These are phyloP conservation scores for Metschnikowia proteae DNA, from an alignment of 805 yeast species.

Conservation along the genomic window DNA sequence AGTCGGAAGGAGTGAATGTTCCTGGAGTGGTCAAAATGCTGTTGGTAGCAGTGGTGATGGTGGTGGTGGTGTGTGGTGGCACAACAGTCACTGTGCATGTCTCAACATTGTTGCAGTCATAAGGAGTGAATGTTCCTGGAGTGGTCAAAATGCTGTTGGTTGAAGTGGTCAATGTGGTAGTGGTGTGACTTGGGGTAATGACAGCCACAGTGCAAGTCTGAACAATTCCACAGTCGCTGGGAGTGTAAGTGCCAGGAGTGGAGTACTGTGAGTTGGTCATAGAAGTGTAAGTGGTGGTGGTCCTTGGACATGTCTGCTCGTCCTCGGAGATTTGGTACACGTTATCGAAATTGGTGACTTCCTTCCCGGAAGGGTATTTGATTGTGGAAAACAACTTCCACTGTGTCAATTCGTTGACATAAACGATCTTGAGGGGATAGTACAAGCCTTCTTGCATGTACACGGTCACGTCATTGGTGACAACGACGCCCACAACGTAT, in stretches of 20 bases:
- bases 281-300: constrained; percentile 4
- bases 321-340: constrained; percentile 3
- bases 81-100: constrained; percentile 20
- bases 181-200: background rate
- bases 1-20: background rate
- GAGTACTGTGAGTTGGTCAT: constrained; percentile 4
- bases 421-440: constrained; percentile 11
- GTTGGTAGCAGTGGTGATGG: constrained; percentile 1
- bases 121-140: background rate
- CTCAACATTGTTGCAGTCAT: constrained; percentile 14
- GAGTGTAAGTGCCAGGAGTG: constrained; percentile 14
- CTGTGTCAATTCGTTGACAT: constrained; percentile 6
- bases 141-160: background rate
- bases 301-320: constrained; percentile 1
- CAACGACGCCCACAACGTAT: background rate
- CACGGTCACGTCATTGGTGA: constrained; percentile 3
- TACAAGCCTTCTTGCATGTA: constrained; percentile 4
- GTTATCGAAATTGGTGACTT: background rate
- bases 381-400: constrained; percentile 8
- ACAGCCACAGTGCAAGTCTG: constrained; percentile 1
- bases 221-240: background rate
- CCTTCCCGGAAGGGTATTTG: constrained; percentile 3
- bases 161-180: background rate
- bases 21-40: background rate
- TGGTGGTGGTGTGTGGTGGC: constrained; percentile 2